These are phyloP conservation scores for Kuraishia capsulata DNA, from an alignment of 805 yeast species.

Conservation along the genomic window DNA sequence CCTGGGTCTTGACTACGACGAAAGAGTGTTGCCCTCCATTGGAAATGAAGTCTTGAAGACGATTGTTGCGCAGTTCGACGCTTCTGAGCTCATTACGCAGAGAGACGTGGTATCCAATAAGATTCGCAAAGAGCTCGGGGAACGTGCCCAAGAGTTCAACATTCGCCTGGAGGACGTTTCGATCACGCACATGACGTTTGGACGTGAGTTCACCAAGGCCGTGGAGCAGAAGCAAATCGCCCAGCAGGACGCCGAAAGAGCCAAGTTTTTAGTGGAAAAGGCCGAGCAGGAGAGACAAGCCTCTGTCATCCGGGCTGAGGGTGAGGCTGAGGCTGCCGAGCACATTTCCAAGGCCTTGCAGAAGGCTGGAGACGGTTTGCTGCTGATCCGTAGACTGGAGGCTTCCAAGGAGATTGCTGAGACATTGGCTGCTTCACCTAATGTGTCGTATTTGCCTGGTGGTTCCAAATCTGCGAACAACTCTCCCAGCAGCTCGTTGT, in stretches of 20 bases:
- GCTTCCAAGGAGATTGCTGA: conserved; percentile 94
- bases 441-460: conserved; percentile 82
- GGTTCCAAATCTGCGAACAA: conserved; percentile 25
- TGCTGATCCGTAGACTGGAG: conserved; percentile 89
- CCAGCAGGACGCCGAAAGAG: conserved; percentile 98
- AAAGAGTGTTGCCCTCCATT: conserved; percentile 84
- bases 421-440: conserved; percentile 74
- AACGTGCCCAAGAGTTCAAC: conserved; percentile 81
- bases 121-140: conserved; percentile 77
- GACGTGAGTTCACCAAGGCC: conserved; percentile 93
- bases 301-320: conserved; percentile 92
- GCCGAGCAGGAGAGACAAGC: conserved; percentile 98
- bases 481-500: conserved; percentile 40
- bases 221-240: conserved; percentile 99
- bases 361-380: conserved; percentile 92
- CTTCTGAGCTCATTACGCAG: conserved; percentile 94
- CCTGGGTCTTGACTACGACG: conserved; percentile 91
- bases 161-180: conserved; percentile 94
- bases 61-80: conserved; percentile 90
- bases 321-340: conserved; percentile 98
- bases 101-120: conserved; percentile 89
- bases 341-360: conserved; percentile 85
- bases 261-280: conserved; percentile 84
- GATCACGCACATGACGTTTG: conserved; percentile 96
- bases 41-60: conserved; percentile 87